phyloP scores from a whole-genome alignment of 225 moss, liverwort and hornwort genomes.

The Marchantia polymorpha region DNA sequence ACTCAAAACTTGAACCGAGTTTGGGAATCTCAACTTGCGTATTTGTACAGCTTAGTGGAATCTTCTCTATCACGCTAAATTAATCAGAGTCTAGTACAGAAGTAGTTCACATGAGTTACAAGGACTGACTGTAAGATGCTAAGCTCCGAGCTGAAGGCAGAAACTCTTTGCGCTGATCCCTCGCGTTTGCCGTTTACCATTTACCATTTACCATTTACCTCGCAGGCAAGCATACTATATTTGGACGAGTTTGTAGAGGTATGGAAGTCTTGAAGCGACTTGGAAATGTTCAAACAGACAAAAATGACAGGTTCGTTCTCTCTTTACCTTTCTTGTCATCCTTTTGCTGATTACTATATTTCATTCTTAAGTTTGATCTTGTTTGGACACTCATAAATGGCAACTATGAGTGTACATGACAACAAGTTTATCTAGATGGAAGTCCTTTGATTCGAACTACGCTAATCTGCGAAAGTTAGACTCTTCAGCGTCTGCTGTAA shows the following conservation, averaged over 20 bases:
- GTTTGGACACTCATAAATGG: background rate
- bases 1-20: background rate
- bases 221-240: slow-evolving; percentile 67
- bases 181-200: no score
- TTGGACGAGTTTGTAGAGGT: slow-evolving; percentile 67
- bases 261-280: slow-evolving; percentile 65
- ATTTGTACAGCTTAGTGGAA: background rate
- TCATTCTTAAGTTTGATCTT: background rate
- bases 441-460: background rate
- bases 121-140: no score
- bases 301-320: slow-evolving; percentile 47
- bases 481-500: background rate
- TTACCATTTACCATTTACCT: no score
- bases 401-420: background rate
- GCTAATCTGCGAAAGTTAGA: background rate
- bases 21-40: background rate
- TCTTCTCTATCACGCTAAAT: no score
- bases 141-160: no score
- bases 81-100: no score
- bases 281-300: slow-evolving; percentile 61
- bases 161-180: no score
- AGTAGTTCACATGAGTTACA: no score
- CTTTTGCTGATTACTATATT: background rate
- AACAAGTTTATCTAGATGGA: background rate
- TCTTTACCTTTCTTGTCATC: background rate